Evolutionary conservation across 2,329 filamentous ascomycete genomes (phyloP), one percentile per base, ranked within the genome.

Genomic region (Fusarium transvaalense): DNA sequence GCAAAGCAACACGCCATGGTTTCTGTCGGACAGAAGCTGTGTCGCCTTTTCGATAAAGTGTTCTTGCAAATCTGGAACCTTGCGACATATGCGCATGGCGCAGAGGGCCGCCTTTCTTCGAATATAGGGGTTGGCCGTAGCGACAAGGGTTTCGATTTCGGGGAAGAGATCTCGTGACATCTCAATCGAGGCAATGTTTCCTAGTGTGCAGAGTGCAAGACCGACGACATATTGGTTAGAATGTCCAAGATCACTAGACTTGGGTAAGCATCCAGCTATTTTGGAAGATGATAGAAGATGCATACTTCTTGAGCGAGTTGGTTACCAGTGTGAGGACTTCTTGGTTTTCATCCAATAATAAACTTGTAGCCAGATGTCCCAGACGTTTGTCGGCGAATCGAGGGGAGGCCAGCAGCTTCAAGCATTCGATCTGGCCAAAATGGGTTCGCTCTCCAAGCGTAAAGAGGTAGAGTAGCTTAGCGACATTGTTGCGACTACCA

Each of bases 201-300:
- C 96, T 21, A 99, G 88, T 1, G 97, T 97, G 79, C 95, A 97
- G 32, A 99, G 89, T 64, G 96, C 96, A 52, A 99, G 90, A 25
- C 97, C 96, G 72, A 98, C 96, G 66, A 99, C 93, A 80, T 99
- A 99, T 81, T 99, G 96, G 79, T 99, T 99, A 56, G 93, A 94
- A 82, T 99, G 96, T 74, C 94, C 93, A 58, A 99, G 86, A 77
- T 98, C 96, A 85, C 95, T 97, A 56, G 19, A 29, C 27, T 10
- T 39, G 43, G 38, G 64, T 71, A 60, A 75, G 72, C 42, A 60
- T 54, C 48, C 39, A 55, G 39, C n/a, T 39, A 34, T 51, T 39
- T 21, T 32, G 19, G 29, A 43, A 15, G 37, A 41, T 21, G 37
- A 25, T 23, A 27, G 35, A 19, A 39, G 23, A 56, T 19, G 76